Conservation (phyloP, 2,329 filamentous ascomycete genomes). For the Nemania diffusa region DNA sequence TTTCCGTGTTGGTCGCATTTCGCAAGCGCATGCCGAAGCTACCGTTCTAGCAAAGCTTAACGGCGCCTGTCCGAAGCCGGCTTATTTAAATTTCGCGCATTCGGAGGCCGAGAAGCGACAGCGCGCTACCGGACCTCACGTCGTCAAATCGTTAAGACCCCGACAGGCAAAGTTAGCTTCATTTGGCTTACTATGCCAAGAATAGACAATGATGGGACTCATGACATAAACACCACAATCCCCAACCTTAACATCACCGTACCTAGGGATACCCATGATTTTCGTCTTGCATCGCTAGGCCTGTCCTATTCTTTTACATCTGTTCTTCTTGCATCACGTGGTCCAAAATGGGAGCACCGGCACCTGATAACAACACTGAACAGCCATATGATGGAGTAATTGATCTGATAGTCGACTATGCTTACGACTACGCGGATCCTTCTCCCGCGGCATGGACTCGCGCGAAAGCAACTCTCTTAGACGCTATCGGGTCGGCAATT, state of each 20-base stretch:
- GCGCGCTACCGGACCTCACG: neutral
- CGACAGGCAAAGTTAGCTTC: neutral
- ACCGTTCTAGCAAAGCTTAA: neutral
- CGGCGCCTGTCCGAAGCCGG: neutral
- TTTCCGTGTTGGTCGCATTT: neutral
- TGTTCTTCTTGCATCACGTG: neutral
- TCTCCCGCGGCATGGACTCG: slow-evolving; percentile 28
- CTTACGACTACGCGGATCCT: slow-evolving; percentile 31
- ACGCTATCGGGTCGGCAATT: slow-evolving; percentile 37
- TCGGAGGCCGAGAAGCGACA: slow-evolving; percentile 8
- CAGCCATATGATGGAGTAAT: slow-evolving; percentile 33
- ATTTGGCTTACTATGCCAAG: neutral
- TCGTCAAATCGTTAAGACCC: neutral
- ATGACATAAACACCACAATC: slow-evolving; percentile 3
- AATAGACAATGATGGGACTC: neutral
- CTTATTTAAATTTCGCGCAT: neutral
- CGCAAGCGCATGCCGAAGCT: neutral
- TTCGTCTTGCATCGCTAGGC: neutral
- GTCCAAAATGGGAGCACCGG: slow-evolving; percentile 3
- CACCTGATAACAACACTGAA: slow-evolving; percentile 31
- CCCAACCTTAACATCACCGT: neutral
- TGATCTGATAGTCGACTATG: slow-evolving; percentile 31
- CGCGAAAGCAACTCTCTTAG: slow-evolving; percentile 38
- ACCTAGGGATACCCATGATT: no score
- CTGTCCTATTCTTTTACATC: no score